phyloP scores from a whole-genome alignment of 139 green algal genomes.

The Chlorella vulgaris region DNA sequence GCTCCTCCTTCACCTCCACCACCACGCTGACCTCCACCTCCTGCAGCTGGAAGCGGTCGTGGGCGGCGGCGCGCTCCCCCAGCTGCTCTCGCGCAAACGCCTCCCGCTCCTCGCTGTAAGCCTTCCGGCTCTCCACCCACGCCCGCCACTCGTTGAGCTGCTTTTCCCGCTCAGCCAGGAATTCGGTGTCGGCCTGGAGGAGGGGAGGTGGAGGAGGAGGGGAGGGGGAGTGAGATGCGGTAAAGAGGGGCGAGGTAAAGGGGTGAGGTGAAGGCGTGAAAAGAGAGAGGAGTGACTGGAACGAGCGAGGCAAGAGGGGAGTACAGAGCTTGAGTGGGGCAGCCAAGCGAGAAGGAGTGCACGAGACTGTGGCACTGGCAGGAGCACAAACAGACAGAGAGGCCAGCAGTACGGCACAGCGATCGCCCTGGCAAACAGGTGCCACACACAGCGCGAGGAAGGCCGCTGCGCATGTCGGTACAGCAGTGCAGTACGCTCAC shows the following conservation, averaged over 20 bases:
- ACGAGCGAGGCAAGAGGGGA: too few relatives aligned
- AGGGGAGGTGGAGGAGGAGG: neutral
- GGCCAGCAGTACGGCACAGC: too few relatives aligned
- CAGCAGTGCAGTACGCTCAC: too few relatives aligned
- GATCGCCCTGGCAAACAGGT: too few relatives aligned
- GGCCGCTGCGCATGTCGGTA: too few relatives aligned
- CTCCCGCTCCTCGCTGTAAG: conserved; percentile 9
- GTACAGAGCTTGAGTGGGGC: too few relatives aligned
- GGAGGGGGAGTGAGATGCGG: neutral
- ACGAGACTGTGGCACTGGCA: too few relatives aligned
- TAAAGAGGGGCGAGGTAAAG: neutral
- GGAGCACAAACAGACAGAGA: too few relatives aligned
- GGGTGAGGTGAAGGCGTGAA: too few relatives aligned
- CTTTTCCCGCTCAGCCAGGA: conserved; percentile 75
- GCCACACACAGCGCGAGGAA: too few relatives aligned
- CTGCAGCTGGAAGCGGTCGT: conserved; percentile 58
- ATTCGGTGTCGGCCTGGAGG: conserved; percentile 73
- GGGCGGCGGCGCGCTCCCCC: neutral
- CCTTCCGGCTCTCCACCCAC: conserved; percentile 48
- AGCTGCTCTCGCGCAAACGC: neutral
- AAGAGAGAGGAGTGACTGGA: too few relatives aligned
- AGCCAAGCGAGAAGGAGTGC: too few relatives aligned
- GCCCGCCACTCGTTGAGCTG: conserved; percentile 77
- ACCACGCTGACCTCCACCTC: conserved; percentile 76
- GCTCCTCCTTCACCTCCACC: conserved; percentile 80